Conservation (phyloP, 1,284 basidiomycete species). For the Jaminaea rosea region DNA sequence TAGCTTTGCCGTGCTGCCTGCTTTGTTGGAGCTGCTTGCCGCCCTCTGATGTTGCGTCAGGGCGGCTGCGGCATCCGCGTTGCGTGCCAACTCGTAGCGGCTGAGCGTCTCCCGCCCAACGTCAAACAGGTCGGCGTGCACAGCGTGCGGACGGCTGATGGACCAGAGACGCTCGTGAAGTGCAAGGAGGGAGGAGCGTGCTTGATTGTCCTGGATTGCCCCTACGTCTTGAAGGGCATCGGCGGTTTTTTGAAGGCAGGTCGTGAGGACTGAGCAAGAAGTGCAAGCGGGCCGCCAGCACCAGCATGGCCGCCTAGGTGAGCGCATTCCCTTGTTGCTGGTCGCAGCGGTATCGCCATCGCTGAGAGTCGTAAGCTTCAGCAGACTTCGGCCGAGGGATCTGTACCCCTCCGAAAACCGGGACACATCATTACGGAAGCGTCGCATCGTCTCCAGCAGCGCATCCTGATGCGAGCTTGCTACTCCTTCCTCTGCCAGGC, state of each 20-base stretch:
- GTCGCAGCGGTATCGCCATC: conserved; percentile 50
- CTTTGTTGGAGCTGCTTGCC: too few species aligned
- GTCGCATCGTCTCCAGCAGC: neutral
- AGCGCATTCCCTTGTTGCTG: conserved; percentile 64
- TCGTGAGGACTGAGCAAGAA: conserved; percentile 68
- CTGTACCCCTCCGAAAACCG: neutral
- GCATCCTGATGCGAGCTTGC: neutral
- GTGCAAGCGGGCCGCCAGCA: conserved; percentile 70
- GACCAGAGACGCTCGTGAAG: conserved; percentile 68
- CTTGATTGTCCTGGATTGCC: conserved; percentile 68
- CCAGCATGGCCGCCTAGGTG: too few species aligned
- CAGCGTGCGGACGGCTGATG: conserved; percentile 61
- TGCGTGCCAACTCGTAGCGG: conserved; percentile 17
- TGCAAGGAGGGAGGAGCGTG: conserved; percentile 59
- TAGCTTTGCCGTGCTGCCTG: too few species aligned
- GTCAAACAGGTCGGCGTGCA: conserved; percentile 59
- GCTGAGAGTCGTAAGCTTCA: conserved; percentile 46
- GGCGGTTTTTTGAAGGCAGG: conserved; percentile 65
- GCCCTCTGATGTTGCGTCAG: neutral
- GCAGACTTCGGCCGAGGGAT: conserved; percentile 25
- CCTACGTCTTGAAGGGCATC: conserved; percentile 66
- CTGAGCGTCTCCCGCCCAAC: conserved; percentile 54
- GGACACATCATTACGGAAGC: neutral
- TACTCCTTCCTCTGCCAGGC: neutral
- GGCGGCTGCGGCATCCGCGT: neutral